phyloP scores from a whole-genome alignment of 257 asterid genomes.

The Capsicum rhomboideum region DNA sequence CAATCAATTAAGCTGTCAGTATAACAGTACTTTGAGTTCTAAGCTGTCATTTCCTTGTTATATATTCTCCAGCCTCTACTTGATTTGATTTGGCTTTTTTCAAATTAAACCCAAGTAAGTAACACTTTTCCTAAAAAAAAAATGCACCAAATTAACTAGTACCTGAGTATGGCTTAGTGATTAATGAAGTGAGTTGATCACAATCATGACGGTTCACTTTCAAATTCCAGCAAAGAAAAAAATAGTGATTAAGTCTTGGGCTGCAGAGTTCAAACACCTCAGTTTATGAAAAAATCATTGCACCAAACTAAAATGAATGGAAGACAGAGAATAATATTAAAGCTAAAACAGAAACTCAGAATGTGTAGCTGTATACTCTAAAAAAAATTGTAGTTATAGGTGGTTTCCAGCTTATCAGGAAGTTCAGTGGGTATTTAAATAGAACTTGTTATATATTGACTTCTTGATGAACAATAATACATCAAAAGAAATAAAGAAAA shows the following conservation, averaged over 20 bases:
- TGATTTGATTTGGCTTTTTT: not conserved
- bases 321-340: not conserved
- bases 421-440: not conserved
- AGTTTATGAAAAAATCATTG: not conserved
- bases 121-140: too few species aligned
- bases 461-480: not conserved
- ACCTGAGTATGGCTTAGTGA: rapidly evolving
- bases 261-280: not conserved
- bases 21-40: not conserved
- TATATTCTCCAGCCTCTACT: too few species aligned
- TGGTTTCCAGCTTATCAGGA: not conserved
- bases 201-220: too few species aligned
- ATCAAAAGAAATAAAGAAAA: too few species aligned
- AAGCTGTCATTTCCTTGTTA: too few species aligned
- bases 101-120: not conserved
- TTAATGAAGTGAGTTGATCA: not conserved
- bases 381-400: not conserved
- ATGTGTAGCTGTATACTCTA: not conserved
- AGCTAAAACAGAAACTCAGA: not conserved
- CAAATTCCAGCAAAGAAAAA: not conserved
- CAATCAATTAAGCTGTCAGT: not conserved
- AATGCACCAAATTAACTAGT: too few species aligned
- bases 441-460: not conserved
- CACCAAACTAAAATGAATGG: not conserved
- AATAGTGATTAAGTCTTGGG: too few species aligned